Base-by-base conservation (phyloP, 345 rosid genomes). In the Turritis glabra region DNA sequence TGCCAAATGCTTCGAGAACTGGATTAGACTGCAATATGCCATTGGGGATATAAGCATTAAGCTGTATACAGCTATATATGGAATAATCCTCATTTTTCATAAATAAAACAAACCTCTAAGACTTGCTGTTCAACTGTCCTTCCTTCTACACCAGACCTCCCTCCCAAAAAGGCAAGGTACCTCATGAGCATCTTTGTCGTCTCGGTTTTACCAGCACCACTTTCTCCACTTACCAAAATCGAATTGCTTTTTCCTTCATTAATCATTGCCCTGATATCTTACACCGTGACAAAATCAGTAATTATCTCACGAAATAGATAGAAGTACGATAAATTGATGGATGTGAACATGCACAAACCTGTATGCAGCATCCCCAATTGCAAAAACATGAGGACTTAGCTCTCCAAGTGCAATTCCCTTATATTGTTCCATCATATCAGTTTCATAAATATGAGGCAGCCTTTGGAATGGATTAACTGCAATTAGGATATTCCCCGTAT, bases 181-280 rank as follows among this genome's bases (percentile, higher is more conserved):
- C 95, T 80, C 98, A 92, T 92, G 22, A 92, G 94, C 98, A 92
- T 92, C 82, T 92, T 92, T 29, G 98, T 92, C 46, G 98, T 92
- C 89, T 92, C 98, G 1, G 98, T 92, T 80, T 92, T 92, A 85
- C 98, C 98, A 73, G 98, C 98, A 77, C 98, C 98, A 81, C 98
- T 92, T 85, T 92, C 98, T 77, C 98, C 98, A 83, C 98, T 92
- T 54, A 92, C 98, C 73, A 92, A 85, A 83, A 92, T 92, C 17
- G 98, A 87, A 79, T 90, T 90, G 87, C 88, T 90, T 80, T 90
- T 87, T 60, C 93, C 92, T 70, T 90, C 95, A 71, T 92, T 85
- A 67, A 90, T 86, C 98, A 92, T 92, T 46, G 87, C 95, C 92
- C 98, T 92, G 51, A 69, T 69, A 44, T 72, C 40, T 67, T 52